phyloP scores from a whole-genome alignment of 2,329 filamentous ascomycete genomes.

The Pestalotiopsis sp. region DNA sequence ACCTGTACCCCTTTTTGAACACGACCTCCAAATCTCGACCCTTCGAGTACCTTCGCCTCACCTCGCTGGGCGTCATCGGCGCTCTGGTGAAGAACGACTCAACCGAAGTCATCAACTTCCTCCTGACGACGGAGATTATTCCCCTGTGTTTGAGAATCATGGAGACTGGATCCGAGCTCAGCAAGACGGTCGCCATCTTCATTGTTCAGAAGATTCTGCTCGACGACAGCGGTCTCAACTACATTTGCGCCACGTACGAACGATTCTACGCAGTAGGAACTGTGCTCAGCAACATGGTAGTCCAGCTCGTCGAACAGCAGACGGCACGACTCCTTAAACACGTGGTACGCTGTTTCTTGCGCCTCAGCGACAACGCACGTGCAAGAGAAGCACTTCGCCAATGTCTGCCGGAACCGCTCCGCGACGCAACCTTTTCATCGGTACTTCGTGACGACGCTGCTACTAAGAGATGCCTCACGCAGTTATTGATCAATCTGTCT shows the following conservation, averaged over 20 bases:
- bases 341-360: slow-evolving; percentile 93
- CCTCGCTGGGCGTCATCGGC: slow-evolving; percentile 93
- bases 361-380: slow-evolving; percentile 93
- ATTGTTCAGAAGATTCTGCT: slow-evolving; percentile 99
- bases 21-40: slow-evolving; percentile 97
- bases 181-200: slow-evolving; percentile 99
- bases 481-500: slow-evolving; percentile 93
- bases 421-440: slow-evolving; percentile 94
- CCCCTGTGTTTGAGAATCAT: slow-evolving; percentile 97
- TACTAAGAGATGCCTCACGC: slow-evolving; percentile 96
- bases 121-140: slow-evolving; percentile 97
- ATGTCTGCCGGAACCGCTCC: slow-evolving; percentile 96
- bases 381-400: slow-evolving; percentile 93
- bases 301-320: slow-evolving; percentile 95
- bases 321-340: slow-evolving; percentile 96
- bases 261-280: slow-evolving; percentile 98
- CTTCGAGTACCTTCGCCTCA: slow-evolving; percentile 95
- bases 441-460: slow-evolving; percentile 96
- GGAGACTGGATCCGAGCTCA: slow-evolving; percentile 97
- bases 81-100: slow-evolving; percentile 99
- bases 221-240: slow-evolving; percentile 94
- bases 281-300: slow-evolving; percentile 98
- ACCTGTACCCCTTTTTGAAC: slow-evolving; percentile 97
- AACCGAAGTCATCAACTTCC: slow-evolving; percentile 97
- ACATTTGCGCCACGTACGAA: slow-evolving; percentile 98